These are phyloP conservation scores for Kewa caespitosa DNA, from an alignment of 179 eudicot genomes.

Conservation along the genomic window DNA sequence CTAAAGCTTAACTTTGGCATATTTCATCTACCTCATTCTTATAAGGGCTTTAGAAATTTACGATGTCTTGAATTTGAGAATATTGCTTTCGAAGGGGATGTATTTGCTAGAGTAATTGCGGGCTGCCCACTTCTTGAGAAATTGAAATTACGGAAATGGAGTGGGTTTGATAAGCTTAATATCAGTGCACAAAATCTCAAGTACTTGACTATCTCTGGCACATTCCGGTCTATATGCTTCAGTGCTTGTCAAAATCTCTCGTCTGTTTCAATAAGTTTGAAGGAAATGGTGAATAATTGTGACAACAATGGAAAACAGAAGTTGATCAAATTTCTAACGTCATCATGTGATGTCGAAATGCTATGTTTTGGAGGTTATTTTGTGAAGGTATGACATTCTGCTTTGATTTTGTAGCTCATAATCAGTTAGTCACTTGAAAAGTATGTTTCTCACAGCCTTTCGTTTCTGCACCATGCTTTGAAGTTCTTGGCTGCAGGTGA, in stretches of 20 bases:
- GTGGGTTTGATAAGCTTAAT: neutral
- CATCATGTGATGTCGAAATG: neutral
- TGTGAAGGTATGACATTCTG: neutral
- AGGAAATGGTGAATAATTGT: neutral
- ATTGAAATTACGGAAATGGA: neutral
- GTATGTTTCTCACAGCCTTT: neutral
- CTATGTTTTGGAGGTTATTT: neutral
- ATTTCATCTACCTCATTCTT: neutral
- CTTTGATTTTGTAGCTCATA: neutral
- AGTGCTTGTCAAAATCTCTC: neutral
- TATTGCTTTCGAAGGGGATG: no score
- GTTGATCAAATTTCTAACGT: constrained; percentile 3
- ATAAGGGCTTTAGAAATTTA: neutral
- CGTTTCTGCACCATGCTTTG: neutral
- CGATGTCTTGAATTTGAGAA: neutral
- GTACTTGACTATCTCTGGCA: neutral
- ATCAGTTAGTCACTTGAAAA: no score
- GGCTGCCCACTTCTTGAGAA: neutral
- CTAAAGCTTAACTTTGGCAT: neutral
- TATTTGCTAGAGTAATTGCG: neutral
- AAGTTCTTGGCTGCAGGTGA: constrained; percentile 3
- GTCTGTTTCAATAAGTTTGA: neutral
- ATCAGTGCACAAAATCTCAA: constrained; percentile 9
- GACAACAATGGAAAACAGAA: neutral
- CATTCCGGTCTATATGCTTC: neutral